Base-by-base conservation (phyloP, 2,329 filamentous ascomycete species). In the Cyanodermella asteris region DNA sequence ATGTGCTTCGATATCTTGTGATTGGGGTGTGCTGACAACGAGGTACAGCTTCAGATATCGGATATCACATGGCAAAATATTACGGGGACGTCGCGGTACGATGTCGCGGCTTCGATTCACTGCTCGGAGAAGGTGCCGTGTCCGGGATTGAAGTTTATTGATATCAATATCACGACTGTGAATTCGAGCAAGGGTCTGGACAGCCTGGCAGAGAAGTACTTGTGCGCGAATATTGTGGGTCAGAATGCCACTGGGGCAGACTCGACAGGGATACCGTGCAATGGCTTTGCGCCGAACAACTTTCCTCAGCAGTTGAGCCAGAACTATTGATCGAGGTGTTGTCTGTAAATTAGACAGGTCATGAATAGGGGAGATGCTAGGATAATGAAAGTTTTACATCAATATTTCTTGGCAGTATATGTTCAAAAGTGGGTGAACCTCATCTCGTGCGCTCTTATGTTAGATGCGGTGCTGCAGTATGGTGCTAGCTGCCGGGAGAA, bases 21-120 rank as follows among this genome's bases (percentile, higher is more conserved):
- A 10, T 13, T 23, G 7, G 5, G 13, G 10, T 7, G 13, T n/a
- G n/a, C n/a, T n/a, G n/a, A n/a, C n/a, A n/a, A n/a, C n/a, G n/a
- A n/a, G n/a, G 5, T 13, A 10, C 16, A 23, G 22, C 22, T 23
- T 10, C 40, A 50, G 25, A 59, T 61, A 28, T 43, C 42, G 18
- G 52, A 60, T 32, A 40, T 61, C 13, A 51, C 44, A 19, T 59
- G 54, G 53, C 46, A 54, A 28, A 61, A 61, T 34, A 48, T 61
- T 25, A 54, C 50, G 2, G 56, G 56, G 5, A 60, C 56, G 3
- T 51, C 47, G 29, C 40, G 50, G 16, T 59, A 58, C 32, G 59
- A 60, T 34, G 47, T 59, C 13, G 56, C 49, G 3, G 47, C 47
- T 5, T 54, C 49, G 4, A 54, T 59, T 22, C 53, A 59, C 37